phyloP scores from a whole-genome alignment of 768 basidiomycete genomes.

The Phaeotremella skinneri region DNA sequence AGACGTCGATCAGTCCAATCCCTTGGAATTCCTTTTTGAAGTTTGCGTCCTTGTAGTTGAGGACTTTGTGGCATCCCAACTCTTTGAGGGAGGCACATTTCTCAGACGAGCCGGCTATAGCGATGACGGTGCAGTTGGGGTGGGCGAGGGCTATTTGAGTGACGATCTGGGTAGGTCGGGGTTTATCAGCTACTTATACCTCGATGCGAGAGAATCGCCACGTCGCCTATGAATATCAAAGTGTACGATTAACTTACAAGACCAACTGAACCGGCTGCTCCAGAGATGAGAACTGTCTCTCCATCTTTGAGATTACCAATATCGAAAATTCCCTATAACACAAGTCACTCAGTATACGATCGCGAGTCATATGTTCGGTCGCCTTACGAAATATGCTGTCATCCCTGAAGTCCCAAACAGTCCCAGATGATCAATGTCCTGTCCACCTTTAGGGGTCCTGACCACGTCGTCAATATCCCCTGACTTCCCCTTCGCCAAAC shows the following conservation, averaged over 20 bases:
- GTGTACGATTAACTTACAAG: slow-evolving; percentile 36
- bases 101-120: slow-evolving; percentile 76
- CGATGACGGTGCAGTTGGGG: slow-evolving; percentile 65
- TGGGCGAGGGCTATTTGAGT: slow-evolving; percentile 49
- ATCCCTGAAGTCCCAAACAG: slow-evolving; percentile 72
- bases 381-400: slow-evolving; percentile 81
- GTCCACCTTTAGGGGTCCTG: slow-evolving; percentile 58
- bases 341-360: not conserved
- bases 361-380: slow-evolving; percentile 11
- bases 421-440: slow-evolving; percentile 74
- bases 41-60: slow-evolving; percentile 80
- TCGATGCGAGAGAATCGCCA: too few relatives aligned
- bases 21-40: slow-evolving; percentile 71
- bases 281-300: slow-evolving; percentile 80
- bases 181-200: not conserved
- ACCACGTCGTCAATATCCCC: too few relatives aligned
- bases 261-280: slow-evolving; percentile 80
- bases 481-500: too few relatives aligned
- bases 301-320: slow-evolving; percentile 76
- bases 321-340: slow-evolving; percentile 70
- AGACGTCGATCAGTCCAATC: slow-evolving; percentile 57
- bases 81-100: slow-evolving; percentile 85
- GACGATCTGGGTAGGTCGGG: slow-evolving; percentile 30
- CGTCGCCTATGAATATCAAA: not conserved
- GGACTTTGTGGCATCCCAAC: slow-evolving; percentile 72